Base-by-base conservation (phyloP, 805 yeast species). In the Candida railenensis region DNA sequence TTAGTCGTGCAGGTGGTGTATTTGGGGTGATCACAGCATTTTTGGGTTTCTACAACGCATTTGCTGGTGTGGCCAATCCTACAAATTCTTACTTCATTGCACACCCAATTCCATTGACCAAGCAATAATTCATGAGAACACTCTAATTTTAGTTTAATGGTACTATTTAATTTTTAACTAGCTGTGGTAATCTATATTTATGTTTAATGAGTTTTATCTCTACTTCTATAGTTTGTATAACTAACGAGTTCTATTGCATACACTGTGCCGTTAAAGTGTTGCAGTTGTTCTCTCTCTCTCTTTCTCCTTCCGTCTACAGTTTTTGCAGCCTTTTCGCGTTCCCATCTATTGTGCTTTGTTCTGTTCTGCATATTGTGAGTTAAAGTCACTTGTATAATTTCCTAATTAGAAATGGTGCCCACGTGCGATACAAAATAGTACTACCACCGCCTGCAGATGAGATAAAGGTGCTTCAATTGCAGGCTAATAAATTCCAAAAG, bases 31-130 rank as follows among this genome's bases (percentile, higher is more conserved):
- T 71, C 36, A 65, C 73, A 12, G 67, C 70, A 2, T 56, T 71
- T 48, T 50, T 67, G 33, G 76, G 73, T 1, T 69, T 62, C 54
- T 71, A 71, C 53, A 69, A 71, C 47, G 74, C 74, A 4, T 70
- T 58, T 45, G 69, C 74, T 19, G 74, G 74, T 57, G 55, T 57
- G 4, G 73, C 74, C 37, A 67, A 54, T 42, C 52, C 42, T 22
- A 57, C 56, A 43, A 71, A 71, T 60, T 61, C 71, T 18, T 71
- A 71, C 55, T 37, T 71, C 46, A 58, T 61, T 3, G 71, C 66
- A 16, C 51, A 48, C 43, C 53, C 66, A 14, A 44, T 69, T 41
- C 63, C 52, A 11, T 63, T 70, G 38, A 50, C 59, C 9, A 53
- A 40, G 45, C 15, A 34, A 28, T 28, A 34, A 34, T 15, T 34